Conservation (phyloP, 371 early-diverging fungal species). For the Rhizopus delemar region DNA sequence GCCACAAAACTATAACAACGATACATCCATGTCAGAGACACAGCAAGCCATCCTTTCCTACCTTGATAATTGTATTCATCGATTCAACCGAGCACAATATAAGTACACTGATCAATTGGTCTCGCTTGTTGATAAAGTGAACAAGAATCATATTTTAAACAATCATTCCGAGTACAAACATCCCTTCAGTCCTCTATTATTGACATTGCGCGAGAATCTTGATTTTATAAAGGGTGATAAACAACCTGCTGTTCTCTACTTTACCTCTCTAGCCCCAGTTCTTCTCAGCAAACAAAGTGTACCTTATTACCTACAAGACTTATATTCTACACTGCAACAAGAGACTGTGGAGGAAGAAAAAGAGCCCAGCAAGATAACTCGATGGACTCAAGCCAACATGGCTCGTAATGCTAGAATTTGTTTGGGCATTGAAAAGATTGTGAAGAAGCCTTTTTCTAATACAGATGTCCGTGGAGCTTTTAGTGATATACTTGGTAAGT, state of each 20-base stretch:
- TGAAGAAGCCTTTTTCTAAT: neutral
- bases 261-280: constrained; percentile 34
- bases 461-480: constrained; percentile 7
- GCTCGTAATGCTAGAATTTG: constrained; percentile 19
- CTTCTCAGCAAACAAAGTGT: constrained; percentile 42
- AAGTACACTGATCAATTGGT: constrained; percentile 63
- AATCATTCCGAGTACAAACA: constrained; percentile 28
- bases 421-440: constrained; percentile 9
- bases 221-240: constrained; percentile 51
- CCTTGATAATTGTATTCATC: constrained; percentile 64
- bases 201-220: constrained; percentile 55
- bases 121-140: constrained; percentile 30
- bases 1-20: constrained; percentile 28
- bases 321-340: constrained; percentile 17
- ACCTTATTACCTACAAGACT: constrained; percentile 30
- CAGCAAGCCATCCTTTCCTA: constrained; percentile 58
- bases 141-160: neutral
- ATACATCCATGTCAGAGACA: constrained; percentile 29
- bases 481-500: constrained; percentile 12
- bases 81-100: constrained; percentile 62
- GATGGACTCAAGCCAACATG: constrained; percentile 26
- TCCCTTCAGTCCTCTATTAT: constrained; percentile 61
- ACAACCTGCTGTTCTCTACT: constrained; percentile 34
- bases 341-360: constrained; percentile 1
- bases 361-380: neutral